Base-by-base conservation (phyloP, 176 grass and related monocot genomes). In the Elymus sibiricus region DNA sequence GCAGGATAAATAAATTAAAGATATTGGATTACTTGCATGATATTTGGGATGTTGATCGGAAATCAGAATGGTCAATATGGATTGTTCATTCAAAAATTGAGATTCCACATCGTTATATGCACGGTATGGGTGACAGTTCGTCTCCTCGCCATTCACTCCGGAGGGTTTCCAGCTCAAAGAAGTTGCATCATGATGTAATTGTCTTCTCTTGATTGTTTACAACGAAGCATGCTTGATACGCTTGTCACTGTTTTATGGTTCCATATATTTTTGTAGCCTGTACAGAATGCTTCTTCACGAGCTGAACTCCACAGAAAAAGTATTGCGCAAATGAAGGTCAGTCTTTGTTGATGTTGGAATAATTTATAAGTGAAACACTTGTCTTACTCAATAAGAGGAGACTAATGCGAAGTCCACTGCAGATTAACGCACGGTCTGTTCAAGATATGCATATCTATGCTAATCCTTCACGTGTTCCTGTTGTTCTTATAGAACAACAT, bases 361-460 rank as follows among this genome's bases (percentile, higher is more conserved):
- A 66, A 25, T 53, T 62, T 79, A 24, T 22, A 84, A 47, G 60
- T 68, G 11, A 4, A 42, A 43, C 26, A 43, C 55, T 73, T 64
- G 61, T 55, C 38, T n/a, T 86, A 28, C 26, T 89, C 32, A 46
- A 15, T 31, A 37, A 76, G 46, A 38, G 47, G 70, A 67, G 64
- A 83, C 75, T 87, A 47, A 87, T 46, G 14, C 2, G 61, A 79
- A 61, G 0, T 28, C 19, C 74, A 61, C 83, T 94, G 89, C 93
- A 98, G 96, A 95, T 98, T 37, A 89, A 87, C 75, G 63, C 80
- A 28, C 81, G 76, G 28, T 94, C 86, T 49, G 71, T 98, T 63
- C 93, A 98, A 83, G 96, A 95, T 82, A 95, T 98, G 96, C 83
- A 94, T 84, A 98, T 98, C 42, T 98, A 94, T 84, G 86, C 88